Evolutionary conservation across 2,329 filamentous ascomycete genomes (phyloP).

Genomic region (Didymella keratinophila): DNA sequence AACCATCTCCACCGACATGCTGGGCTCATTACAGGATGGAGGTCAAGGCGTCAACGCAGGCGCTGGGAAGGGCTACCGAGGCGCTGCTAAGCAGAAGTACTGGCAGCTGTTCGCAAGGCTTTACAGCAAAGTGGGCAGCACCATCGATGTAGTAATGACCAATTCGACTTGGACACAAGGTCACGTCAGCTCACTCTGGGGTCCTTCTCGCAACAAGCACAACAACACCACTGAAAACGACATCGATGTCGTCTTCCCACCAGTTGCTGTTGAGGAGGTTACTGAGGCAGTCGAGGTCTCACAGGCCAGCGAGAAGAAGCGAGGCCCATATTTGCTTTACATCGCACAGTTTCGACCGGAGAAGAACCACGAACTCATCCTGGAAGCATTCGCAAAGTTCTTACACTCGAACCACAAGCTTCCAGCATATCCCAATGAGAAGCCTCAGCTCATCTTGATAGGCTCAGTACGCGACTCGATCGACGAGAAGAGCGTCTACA

Average conservation of each 20-base stretch:
- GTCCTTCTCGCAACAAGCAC: conserved; percentile 55
- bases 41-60: conserved; percentile 82
- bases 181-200: conserved; percentile 82
- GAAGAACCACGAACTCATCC: conserved; percentile 90
- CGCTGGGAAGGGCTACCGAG: conserved; percentile 74
- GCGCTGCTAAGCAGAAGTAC: conserved; percentile 77
- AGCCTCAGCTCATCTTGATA: conserved; percentile 79
- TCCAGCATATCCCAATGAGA: conserved; percentile 55
- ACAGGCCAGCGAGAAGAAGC: conserved; percentile 69
- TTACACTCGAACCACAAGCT: conserved; percentile 51
- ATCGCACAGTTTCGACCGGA: conserved; percentile 98
- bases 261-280: conserved; percentile 87
- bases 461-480: conserved; percentile 87
- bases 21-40: conserved; percentile 71
- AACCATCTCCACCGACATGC: conserved; percentile 98
- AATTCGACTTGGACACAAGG: conserved; percentile 92
- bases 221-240: conserved; percentile 59
- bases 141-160: conserved; percentile 94
- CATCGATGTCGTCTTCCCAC: conserved; percentile 85
- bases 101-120: conserved; percentile 85
- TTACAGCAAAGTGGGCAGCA: conserved; percentile 83
- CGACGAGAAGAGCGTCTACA: conserved; percentile 85
- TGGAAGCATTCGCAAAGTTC: conserved; percentile 84
- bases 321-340: conserved; percentile 81
- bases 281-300: conserved; percentile 77